phyloP scores from a whole-genome alignment of 2,329 filamentous ascomycete genomes.

The Dryadomyces sulphureus region DNA sequence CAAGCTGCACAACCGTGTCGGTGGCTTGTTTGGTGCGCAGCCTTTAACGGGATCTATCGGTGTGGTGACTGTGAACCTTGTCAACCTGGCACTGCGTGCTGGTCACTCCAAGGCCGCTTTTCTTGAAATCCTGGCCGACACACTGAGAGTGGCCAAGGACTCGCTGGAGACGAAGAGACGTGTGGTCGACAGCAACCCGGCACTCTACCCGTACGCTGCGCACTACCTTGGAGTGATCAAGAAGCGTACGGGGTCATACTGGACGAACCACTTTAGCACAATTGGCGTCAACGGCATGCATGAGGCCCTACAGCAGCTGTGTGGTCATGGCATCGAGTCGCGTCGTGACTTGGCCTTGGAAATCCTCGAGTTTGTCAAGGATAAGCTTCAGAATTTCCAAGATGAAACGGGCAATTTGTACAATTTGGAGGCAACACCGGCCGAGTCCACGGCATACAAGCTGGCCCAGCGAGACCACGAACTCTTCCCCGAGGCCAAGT shows the following conservation, averaged over 20 bases:
- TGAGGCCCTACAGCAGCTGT: background rate
- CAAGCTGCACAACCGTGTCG: background rate
- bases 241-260: background rate
- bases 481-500: background rate
- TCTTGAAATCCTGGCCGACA: background rate
- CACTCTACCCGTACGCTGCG: background rate
- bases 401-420: background rate
- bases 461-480: background rate
- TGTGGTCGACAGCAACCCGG: background rate
- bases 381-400: background rate
- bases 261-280: constrained; percentile 1
- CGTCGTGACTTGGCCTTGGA: background rate
- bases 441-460: background rate
- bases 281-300: background rate
- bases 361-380: background rate
- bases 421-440: constrained; percentile 1
- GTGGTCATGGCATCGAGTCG: background rate
- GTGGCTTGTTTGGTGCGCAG: background rate
- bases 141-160: constrained; percentile 1
- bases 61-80: background rate
- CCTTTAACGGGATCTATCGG: background rate
- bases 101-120: background rate
- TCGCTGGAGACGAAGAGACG: background rate
- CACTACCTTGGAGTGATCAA: background rate
- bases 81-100: background rate